Base-by-base conservation (phyloP, 495 filamentous ascomycete genomes). In the Cairneyella variabilis region DNA sequence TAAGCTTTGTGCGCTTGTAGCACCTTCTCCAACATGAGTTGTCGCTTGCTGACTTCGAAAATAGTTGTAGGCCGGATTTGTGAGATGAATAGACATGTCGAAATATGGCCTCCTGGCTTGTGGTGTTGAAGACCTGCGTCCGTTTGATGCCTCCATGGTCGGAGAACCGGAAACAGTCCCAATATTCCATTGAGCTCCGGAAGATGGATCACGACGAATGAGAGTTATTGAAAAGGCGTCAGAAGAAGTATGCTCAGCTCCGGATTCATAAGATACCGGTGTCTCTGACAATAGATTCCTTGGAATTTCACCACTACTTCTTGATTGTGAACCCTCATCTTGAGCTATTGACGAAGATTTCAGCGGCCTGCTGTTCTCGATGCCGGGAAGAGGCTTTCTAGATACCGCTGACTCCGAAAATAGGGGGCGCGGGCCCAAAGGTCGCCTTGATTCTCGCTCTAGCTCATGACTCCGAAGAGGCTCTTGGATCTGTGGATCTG, bases 151-250 rank as follows among this genome's bases (percentile, higher is more conserved):
- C 6, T 48, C 45, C 6, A 26, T 32, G 17, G 17, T 49, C 64
- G 67, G 23, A 51, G 63, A 3, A 73, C 60, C 79, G 18, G 75
- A 74, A 36, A 96, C 82, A 37, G 72, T 86, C 4, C 86, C 90
- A 23, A 97, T 83, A 59, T 97, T 96, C 89, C 89, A 96, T 65
- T 98, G 93, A 34, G 75, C 77, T 10, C 84, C 83, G 22, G 85
- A 84, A 1, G 80, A 73, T 2, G 90, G 86, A 68, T 97, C 90
- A 28, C 93, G 86, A 12, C 93, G 86, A 48, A 98, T 96, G 11
- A 98, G 70, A 0, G 88, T 95, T 26, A 97, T 78, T n/a, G 83
- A 82, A 43, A 76, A 83, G 0, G 72, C 14, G 5, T 50, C 40
- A 14, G 28, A 5, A 17, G n/a, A 2, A 17, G 41, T 20, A 0